Percentiles rank a stretch among this genome's conserved stretches.
Conservation (phyloP, 306 rosid species). For the Vicia faba region DNA sequence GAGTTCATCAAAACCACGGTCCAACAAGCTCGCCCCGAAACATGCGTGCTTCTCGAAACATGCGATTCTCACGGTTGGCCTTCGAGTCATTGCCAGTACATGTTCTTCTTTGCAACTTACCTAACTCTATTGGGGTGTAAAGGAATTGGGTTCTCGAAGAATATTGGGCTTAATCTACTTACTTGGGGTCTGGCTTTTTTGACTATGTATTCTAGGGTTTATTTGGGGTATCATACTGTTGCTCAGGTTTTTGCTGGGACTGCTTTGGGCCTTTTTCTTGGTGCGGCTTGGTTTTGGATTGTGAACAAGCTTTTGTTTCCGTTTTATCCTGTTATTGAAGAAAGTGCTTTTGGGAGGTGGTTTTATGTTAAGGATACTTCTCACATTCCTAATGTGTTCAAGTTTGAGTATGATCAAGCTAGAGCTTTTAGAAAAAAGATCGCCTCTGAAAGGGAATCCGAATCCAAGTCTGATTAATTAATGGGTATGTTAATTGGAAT, state of each 20-base stretch:
- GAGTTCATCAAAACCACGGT: constrained; percentile 70
- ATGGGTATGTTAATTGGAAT: constrained; percentile 25
- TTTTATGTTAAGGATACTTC: constrained; percentile 85
- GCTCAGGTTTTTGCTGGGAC: constrained; percentile 92
- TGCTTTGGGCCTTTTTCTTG: constrained; percentile 64
- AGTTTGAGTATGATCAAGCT: constrained; percentile 90
- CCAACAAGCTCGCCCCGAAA: constrained; percentile 81
- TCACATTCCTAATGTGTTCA: constrained; percentile 74
- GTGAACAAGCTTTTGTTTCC: constrained; percentile 51
- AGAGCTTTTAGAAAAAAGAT: constrained; percentile 59
- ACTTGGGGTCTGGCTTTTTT: constrained; percentile 66
- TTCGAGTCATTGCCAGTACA: constrained; percentile 88
- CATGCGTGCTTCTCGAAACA: constrained; percentile 74
- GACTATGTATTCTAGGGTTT: constrained; percentile 80
- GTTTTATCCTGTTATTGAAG: constrained; percentile 71
- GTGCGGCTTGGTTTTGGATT: constrained; percentile 80
- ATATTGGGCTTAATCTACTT: constrained; percentile 33
- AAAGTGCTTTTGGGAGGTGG: constrained; percentile 67
- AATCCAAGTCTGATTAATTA: constrained; percentile 41
- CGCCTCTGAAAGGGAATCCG: not conserved
- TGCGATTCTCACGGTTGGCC: constrained; percentile 99
- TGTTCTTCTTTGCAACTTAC: constrained; percentile 85
- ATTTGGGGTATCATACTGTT: constrained; percentile 80
- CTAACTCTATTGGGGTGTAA: constrained; percentile 51
- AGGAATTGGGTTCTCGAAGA: constrained; percentile 49